Evolutionary conservation across 73 alveolate species (phyloP).

Genomic region (Halteria grandinella): DNA sequence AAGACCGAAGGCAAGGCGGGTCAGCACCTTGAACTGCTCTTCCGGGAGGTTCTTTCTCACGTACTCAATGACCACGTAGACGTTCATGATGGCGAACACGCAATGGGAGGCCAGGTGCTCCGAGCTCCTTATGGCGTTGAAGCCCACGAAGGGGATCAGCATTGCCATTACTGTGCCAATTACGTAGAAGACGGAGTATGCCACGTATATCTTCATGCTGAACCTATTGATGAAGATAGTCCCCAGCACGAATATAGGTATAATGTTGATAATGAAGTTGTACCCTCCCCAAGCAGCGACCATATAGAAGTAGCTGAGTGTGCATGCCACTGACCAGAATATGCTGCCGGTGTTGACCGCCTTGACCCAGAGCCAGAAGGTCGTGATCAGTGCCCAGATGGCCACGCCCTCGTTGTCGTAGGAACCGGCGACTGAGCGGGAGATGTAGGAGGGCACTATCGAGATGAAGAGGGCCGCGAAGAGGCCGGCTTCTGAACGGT

Average conservation of each 20-base stretch:
- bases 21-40: constrained; percentile 50
- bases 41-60: constrained; percentile 47
- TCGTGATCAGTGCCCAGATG: constrained; percentile 84
- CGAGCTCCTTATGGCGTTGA: constrained; percentile 58
- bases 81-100: constrained; percentile 65
- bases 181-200: constrained; percentile 80
- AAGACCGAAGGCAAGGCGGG: constrained; percentile 43
- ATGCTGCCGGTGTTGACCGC: constrained; percentile 88
- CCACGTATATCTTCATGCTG: constrained; percentile 73
- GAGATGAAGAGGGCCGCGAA: constrained; percentile 96
- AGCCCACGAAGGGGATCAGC: constrained; percentile 82
- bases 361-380: constrained; percentile 87
- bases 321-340: constrained; percentile 74
- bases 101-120: constrained; percentile 79
- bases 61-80: constrained; percentile 50
- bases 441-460: constrained; percentile 96
- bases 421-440: constrained; percentile 99
- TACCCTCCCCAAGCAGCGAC: constrained; percentile 95
- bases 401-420: constrained; percentile 97
- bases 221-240: constrained; percentile 74
- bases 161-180: constrained; percentile 86
- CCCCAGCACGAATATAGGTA: constrained; percentile 83
- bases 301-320: constrained; percentile 84
- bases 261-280: constrained; percentile 84
- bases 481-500: constrained; percentile 97